phyloP scores from a whole-genome alignment of 768 basidiomycete species.

The Mycena galopus region DNA sequence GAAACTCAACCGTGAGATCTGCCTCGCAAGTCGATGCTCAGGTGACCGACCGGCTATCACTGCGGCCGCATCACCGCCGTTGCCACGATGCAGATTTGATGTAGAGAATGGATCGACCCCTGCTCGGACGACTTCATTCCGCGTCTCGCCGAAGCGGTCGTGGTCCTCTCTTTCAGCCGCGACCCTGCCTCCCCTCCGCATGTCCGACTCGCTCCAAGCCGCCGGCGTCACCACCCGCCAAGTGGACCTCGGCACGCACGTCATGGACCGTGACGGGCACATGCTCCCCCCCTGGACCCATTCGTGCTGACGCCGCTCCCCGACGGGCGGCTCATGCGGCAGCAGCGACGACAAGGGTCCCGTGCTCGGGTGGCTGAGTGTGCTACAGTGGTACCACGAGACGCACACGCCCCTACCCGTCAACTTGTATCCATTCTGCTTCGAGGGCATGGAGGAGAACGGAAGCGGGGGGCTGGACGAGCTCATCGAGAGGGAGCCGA shows the following conservation, averaged over 20 bases:
- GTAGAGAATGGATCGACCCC: conserved; percentile 68
- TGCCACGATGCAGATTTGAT: too few relatives aligned
- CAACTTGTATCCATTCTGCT: conserved; percentile 86
- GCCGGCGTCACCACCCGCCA: conserved; percentile 84
- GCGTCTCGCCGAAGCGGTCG: conserved; percentile 84
- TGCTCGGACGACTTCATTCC: conserved; percentile 83
- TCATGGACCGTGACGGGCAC: conserved; percentile 73
- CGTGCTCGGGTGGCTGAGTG: conserved; percentile 90
- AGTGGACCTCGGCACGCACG: conserved; percentile 79
- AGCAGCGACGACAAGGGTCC: conserved; percentile 95
- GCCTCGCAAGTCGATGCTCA: too few relatives aligned
- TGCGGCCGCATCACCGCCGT: too few relatives aligned
- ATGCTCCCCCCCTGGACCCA: conserved; percentile 79
- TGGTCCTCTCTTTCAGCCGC: conserved; percentile 85
- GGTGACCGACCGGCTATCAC: too few relatives aligned
- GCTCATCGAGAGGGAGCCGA: conserved; percentile 77
- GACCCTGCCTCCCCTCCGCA: conserved; percentile 79
- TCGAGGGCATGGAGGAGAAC: conserved; percentile 98
- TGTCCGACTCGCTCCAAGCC: conserved; percentile 77
- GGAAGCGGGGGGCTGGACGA: conserved; percentile 94
- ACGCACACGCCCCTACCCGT: conserved; percentile 83
- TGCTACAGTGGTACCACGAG: conserved; percentile 85
- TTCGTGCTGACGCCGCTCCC: conserved; percentile 73
- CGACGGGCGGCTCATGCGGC: conserved; percentile 76
- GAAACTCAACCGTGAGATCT: too few relatives aligned